A percentile compares a stretch with the other conserved stretches of the same genome.
Evolutionary conservation across 2,329 filamentous ascomycete species (phyloP).

Genomic region (Akanthomyces dipterigenus): DNA sequence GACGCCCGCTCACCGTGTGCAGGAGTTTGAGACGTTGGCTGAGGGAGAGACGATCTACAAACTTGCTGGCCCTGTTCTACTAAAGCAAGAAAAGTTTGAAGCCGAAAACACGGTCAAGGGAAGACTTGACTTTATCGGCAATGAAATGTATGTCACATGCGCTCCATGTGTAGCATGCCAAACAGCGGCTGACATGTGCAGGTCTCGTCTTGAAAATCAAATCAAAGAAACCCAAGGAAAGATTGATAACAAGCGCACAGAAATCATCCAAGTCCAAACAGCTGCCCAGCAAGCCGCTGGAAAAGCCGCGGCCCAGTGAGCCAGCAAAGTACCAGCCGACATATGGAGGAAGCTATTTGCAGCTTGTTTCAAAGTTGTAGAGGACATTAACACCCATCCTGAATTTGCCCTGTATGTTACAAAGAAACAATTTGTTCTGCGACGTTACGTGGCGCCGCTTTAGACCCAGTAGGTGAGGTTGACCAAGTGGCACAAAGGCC

Average conservation of each 20-base stretch:
- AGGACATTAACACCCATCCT: neutral
- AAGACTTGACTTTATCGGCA: slow-evolving; percentile 83
- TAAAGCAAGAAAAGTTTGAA: slow-evolving; percentile 92
- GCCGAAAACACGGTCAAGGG: slow-evolving; percentile 87
- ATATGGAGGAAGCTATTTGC: neutral
- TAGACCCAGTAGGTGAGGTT: no score
- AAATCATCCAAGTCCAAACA: slow-evolving; percentile 52
- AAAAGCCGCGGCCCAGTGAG: slow-evolving; percentile 7
- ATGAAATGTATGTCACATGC: slow-evolving; percentile 70
- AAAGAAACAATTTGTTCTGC: neutral
- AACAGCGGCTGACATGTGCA: slow-evolving; percentile 13
- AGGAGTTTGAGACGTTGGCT: slow-evolving; percentile 77
- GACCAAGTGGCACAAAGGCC: no score
- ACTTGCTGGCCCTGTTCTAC: slow-evolving; percentile 80
- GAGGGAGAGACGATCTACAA: slow-evolving; percentile 93
- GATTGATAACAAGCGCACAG: slow-evolving; percentile 51
- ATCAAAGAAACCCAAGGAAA: slow-evolving; percentile 51
- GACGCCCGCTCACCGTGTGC: slow-evolving; percentile 15
- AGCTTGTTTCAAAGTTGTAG: slow-evolving; percentile 10
- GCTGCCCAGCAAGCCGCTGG: slow-evolving; percentile 36
- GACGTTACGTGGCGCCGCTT: neutral
- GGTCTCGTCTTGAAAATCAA: slow-evolving; percentile 38
- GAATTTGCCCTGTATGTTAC: neutral
- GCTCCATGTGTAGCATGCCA: neutral
- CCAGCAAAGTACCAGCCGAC: neutral